Evolutionary conservation across 2,329 filamentous ascomycete genomes (phyloP).

Genomic region (Alternaria triticimaculans): DNA sequence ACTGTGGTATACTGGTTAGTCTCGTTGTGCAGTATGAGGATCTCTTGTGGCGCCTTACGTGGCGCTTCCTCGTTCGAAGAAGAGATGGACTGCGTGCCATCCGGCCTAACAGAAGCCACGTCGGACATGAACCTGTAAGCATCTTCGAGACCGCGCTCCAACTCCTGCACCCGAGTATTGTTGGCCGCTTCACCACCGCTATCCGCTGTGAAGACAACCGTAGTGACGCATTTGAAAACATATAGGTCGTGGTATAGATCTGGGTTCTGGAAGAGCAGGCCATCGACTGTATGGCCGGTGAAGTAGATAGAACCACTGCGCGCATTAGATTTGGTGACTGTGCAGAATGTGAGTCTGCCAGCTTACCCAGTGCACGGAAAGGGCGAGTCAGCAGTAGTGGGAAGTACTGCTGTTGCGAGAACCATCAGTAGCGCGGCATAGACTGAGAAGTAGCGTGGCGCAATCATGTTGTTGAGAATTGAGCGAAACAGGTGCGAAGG

Average conservation of each 20-base stretch:
- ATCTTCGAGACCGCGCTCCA: slow-evolving; percentile 31
- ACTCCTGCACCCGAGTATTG: slow-evolving; percentile 22
- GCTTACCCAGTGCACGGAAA: slow-evolving; percentile 19
- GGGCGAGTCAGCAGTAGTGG: background rate
- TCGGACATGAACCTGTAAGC: slow-evolving; percentile 33
- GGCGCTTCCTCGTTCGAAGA: background rate
- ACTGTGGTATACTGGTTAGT: background rate
- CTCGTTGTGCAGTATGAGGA: background rate
- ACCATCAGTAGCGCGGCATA: slow-evolving; percentile 1
- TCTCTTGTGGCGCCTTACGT: background rate
- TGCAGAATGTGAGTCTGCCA: background rate
- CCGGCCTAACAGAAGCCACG: background rate
- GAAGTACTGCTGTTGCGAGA: background rate
- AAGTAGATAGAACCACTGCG: slow-evolving; percentile 40
- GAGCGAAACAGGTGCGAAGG: background rate
- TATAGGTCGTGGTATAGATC: slow-evolving; percentile 38
- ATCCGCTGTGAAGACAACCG: slow-evolving; percentile 34
- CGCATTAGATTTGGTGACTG: background rate
- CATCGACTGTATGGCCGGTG: slow-evolving; percentile 34
- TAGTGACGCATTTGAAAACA: slow-evolving; percentile 35
- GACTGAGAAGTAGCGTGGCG: background rate
- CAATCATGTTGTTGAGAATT: background rate
- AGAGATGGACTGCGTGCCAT: background rate
- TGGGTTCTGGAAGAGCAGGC: slow-evolving; percentile 37
- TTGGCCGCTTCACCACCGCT: slow-evolving; percentile 26